Conservation (phyloP, 2,329 filamentous ascomycete genomes). For the Colletotrichum musicola region DNA sequence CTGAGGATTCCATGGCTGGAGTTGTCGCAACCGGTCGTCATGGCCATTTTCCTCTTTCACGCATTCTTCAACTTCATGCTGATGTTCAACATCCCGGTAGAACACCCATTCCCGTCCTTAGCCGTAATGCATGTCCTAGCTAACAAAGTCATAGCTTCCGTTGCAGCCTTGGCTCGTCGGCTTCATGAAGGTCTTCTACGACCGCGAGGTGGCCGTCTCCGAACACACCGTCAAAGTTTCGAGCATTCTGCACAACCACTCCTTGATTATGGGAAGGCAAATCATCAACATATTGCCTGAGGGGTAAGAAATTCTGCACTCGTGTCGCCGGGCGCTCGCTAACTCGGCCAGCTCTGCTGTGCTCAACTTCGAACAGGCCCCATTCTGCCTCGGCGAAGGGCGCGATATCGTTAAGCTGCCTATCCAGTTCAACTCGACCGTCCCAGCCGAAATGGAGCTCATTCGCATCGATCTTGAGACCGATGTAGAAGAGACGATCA, state of each 20-base stretch:
- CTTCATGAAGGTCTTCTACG: conserved; percentile 85
- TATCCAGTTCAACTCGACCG: conserved; percentile 93
- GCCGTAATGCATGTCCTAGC: not conserved
- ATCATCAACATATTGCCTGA: conserved; percentile 98
- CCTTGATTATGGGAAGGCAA: conserved; percentile 94
- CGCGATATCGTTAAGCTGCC: conserved; percentile 76
- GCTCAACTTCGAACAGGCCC: conserved; percentile 83
- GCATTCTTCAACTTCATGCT: conserved; percentile 83
- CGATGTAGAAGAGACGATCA: conserved; percentile 82
- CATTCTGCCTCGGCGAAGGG: conserved; percentile 82
- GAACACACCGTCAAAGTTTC: conserved; percentile 92
- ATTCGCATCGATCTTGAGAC: conserved; percentile 87
- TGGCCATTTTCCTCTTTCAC: conserved; percentile 79
- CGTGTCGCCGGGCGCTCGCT: not conserved
- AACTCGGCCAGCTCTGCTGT: conserved; percentile 75
- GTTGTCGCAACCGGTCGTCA: conserved; percentile 81
- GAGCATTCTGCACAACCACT: conserved; percentile 89
- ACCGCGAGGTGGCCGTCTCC: conserved; percentile 93
- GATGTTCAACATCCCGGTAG: conserved; percentile 90
- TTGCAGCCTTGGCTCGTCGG: conserved; percentile 79
- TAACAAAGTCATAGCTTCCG: conserved; percentile 68
- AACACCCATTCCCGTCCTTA: conserved; percentile 45
- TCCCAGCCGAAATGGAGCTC: conserved; percentile 90
- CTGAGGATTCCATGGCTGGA: conserved; percentile 97
- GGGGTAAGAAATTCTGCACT: conserved; percentile 65